Conservation (phyloP, 768 basidiomycete genomes). For the Kondoa malvinella region DNA sequence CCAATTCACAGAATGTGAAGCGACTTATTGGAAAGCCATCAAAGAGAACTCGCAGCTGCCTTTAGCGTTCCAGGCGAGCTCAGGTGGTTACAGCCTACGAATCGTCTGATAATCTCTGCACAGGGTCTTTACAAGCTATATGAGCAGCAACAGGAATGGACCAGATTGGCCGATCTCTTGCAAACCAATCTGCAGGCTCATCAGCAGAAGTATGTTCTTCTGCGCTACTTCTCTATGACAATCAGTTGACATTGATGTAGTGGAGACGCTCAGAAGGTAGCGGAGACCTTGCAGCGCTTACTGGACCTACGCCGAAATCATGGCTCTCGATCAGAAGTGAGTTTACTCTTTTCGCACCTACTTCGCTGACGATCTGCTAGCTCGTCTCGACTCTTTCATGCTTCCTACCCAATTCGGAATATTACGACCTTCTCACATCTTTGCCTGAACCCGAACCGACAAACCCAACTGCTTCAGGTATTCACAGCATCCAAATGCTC, state of each 20-base stretch:
- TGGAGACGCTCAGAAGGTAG: conserved; percentile 58
- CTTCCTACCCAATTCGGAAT: conserved; percentile 55
- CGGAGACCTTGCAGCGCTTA: conserved; percentile 61
- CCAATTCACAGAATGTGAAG: conserved; percentile 55
- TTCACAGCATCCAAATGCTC: conserved; percentile 40
- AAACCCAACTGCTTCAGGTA: conserved; percentile 49
- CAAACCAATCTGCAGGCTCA: not conserved
- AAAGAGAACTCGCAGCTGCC: conserved; percentile 48
- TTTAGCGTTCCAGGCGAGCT: conserved; percentile 66
- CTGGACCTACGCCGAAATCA: conserved; percentile 46
- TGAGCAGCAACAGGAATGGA: conserved; percentile 23
- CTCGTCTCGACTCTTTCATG: conserved; percentile 49
- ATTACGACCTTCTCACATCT: conserved; percentile 45
- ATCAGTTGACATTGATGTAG: conserved; percentile 34
- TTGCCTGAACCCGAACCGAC: conserved; percentile 64
- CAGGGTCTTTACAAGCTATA: conserved; percentile 29
- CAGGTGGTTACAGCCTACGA: not conserved
- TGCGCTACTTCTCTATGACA: not conserved
- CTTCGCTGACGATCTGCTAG: conserved; percentile 32
- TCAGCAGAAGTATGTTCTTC: not conserved
- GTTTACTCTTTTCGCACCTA: conserved; percentile 6
- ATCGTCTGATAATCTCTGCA: not conserved
- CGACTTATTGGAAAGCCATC: conserved; percentile 69
- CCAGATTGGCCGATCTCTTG: conserved; percentile 21
- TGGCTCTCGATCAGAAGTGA: conserved; percentile 47